Base-by-base conservation (phyloP, 176 grass and related monocot species). In the Bolboschoenus planiculmis region DNA sequence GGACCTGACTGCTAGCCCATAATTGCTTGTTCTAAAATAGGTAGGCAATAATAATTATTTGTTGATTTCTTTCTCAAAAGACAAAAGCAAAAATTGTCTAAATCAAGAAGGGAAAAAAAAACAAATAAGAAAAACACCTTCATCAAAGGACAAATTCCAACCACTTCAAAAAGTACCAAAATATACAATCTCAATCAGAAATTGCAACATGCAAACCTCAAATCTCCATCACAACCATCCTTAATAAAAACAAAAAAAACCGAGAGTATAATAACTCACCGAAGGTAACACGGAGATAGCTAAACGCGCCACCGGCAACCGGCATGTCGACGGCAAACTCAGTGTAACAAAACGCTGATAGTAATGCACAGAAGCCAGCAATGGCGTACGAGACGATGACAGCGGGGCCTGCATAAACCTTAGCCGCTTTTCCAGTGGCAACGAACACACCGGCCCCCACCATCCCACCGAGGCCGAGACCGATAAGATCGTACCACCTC, bases 331-430 rank as follows among this genome's bases (percentile, higher is more conserved):
- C 96, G 4, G 93, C 91, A 83, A 99, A 99, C 75, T 99, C 96
- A 3, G 96, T 99, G 82, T 99, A 99, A 80, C 96, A 99, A 84
- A 99, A 99, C 47, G 96, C 91, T 11, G 96, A 95, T n/a, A 95
- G 96, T 7, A 99, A 73, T 33, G 96, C 96, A 66, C 93, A 95
- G 37, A 99, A 76, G 0, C 96, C 96, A 0, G 96, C 96, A 89
- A 99, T 89, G 96, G 96, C 96, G 86, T 99, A 99, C 5, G 88
- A 90, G 4, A 90, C 40, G 10, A 90, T 73, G 68, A 90, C 24
- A 26, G 84, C 84, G 2, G 88, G 88, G 48, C 88, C 88, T 10
- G 88, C 88, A 48, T 65, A 72, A 20, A 64, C 6, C 14, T 73
- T 33, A 0, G 88, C 84, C 13, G 88, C 88, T 24, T 72, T 23